phyloP scores from a whole-genome alignment of 2,329 filamentous ascomycete species.

The Exophiala dermatitidis region DNA sequence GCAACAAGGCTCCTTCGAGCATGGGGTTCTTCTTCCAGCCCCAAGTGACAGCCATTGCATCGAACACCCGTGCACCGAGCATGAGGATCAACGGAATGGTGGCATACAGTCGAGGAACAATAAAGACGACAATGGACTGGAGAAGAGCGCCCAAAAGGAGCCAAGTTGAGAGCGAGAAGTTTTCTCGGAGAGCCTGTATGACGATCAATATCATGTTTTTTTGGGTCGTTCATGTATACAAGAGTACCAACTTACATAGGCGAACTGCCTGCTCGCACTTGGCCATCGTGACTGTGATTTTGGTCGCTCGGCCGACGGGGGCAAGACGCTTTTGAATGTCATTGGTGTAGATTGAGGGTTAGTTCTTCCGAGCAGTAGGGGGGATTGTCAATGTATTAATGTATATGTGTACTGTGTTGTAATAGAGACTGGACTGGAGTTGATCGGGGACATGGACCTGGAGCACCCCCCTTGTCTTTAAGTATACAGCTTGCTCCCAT shows the following conservation, averaged over 20 bases:
- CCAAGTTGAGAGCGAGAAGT: slow-evolving; percentile 37
- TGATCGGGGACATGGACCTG: too few species aligned
- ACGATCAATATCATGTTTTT: neutral
- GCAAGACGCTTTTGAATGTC: slow-evolving; percentile 12
- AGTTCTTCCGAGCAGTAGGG: neutral
- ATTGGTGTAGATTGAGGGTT: slow-evolving; percentile 3
- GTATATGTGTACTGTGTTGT: too few species aligned
- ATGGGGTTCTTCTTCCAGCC: slow-evolving; percentile 35
- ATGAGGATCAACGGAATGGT: slow-evolving; percentile 31
- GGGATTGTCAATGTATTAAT: too few species aligned
- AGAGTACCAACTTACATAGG: slow-evolving; percentile 8
- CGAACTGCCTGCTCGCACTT: neutral
- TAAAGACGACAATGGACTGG: slow-evolving; percentile 34
- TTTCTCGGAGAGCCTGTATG: slow-evolving; percentile 29
- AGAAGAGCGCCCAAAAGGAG: slow-evolving; percentile 36
- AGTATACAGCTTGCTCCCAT: too few species aligned
- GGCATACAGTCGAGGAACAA: slow-evolving; percentile 31
- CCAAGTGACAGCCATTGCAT: slow-evolving; percentile 32
- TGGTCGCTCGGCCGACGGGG: slow-evolving; percentile 12
- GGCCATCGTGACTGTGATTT: slow-evolving; percentile 8
- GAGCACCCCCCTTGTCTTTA: too few species aligned
- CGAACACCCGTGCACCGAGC: slow-evolving; percentile 32
- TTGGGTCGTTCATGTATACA: neutral
- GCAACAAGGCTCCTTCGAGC: slow-evolving; percentile 32
- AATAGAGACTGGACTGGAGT: too few species aligned